Evolutionary conservation across 1,284 basidiomycete species (phyloP), one percentile per base, ranked within the genome.

Genomic region (Leccinum pachyderme): DNA sequence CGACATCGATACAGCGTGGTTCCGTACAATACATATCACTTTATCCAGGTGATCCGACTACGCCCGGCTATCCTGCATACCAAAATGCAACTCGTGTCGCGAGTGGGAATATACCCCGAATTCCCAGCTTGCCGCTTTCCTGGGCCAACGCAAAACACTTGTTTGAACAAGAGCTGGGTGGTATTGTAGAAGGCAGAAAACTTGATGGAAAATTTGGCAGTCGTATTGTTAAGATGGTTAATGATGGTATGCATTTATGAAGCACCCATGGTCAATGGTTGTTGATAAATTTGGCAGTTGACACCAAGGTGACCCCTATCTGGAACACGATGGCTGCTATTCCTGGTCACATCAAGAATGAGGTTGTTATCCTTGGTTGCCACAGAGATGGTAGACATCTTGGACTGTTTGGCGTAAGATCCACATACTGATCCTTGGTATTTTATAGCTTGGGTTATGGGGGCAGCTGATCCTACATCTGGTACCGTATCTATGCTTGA

Each of bases 271-370:
- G 31, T 7, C 24, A 29, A 35, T 51, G 54, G 28, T 31, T 6
- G 31, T 35, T 54, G 32, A 50, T 56, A 12, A 44, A 33, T 18
- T 31, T 31, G 27, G 12, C 2, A 80, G 88, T 95, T 48, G 81
- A 93, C 59, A 83, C 79, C n/a, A 83, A 84, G 63, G 81, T 94
- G 24, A 92, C 79, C n/a, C 88, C 87, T 3, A 87, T 91, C 51
- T 88, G 88, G 89, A 95, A 98, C 74, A 83, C 87, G 0, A 93
- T 96, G 84, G 92, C 86, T 4, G 81, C 88, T 37, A 92, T 98
- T 58, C 95, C 94, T 7, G 95, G 96, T 0, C 84, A 89, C 61
- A 84, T 97, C 65, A 81, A 81, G 59, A 86, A 95, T 64, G 93
- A 97, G 67, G 86, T 95, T 1, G 82, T 96, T 24, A 68, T 97